phyloP scores from a whole-genome alignment of 805 yeast species.

The Phaffomyces antillensis region DNA sequence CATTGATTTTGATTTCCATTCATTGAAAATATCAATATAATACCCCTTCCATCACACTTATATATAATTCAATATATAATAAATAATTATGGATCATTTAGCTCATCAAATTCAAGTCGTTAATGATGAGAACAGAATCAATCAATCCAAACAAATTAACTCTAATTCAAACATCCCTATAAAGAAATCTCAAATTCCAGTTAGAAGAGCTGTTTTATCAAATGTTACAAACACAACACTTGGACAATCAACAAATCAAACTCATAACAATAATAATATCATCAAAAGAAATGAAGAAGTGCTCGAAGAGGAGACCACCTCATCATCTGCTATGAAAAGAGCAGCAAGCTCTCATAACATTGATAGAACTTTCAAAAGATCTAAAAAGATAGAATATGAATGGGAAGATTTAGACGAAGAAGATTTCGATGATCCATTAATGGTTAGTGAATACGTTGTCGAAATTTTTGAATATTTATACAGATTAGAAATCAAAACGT shows the following conservation, averaged over 20 bases:
- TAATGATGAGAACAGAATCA: constrained; percentile 19
- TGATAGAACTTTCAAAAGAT: constrained; percentile 12
- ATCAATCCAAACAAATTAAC: constrained; percentile 5
- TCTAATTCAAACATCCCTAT: not conserved
- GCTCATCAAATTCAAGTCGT: constrained; percentile 7
- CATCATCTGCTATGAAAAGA: constrained; percentile 49
- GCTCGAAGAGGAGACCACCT: constrained; percentile 24
- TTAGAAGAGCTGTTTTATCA: constrained; percentile 22
- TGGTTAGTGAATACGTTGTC: constrained; percentile 89
- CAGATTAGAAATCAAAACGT: constrained; percentile 61
- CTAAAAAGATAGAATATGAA: constrained; percentile 27
- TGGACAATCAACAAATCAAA: not conserved
- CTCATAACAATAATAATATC: not conserved
- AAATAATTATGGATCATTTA: constrained; percentile 7
- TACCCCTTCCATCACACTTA: not conserved
- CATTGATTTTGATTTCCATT: too few relatives aligned
- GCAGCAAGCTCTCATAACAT: constrained; percentile 19
- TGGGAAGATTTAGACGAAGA: constrained; percentile 80
- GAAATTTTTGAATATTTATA: constrained; percentile 81
- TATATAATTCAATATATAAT: too few relatives aligned
- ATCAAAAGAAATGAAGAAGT: not conserved
- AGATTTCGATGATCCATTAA: constrained; percentile 72
- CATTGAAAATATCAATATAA: too few relatives aligned
- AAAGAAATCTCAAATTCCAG: constrained; percentile 20
- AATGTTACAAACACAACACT: constrained; percentile 25